These are phyloP conservation scores for Leishmania amazonensis DNA, from an alignment of 208 protist genomes.

Conservation along the genomic window DNA sequence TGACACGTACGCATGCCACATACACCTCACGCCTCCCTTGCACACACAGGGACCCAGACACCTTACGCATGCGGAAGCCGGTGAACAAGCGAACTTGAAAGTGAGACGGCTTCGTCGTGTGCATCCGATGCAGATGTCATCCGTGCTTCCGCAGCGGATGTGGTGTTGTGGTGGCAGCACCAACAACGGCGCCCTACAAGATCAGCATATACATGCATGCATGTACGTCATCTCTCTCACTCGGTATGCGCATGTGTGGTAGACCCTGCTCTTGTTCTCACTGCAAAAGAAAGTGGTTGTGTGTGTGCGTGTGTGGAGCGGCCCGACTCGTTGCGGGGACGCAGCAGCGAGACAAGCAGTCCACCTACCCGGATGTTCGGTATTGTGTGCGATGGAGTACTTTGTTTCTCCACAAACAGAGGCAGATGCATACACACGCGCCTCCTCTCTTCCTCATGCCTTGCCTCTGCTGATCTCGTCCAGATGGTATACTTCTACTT, in stretches of 20 bases:
- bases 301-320: neutral
- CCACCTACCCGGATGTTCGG: neutral
- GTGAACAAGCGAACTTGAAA: neutral
- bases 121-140: neutral
- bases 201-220: neutral
- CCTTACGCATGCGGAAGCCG: neutral
- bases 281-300: neutral
- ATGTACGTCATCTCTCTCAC: neutral
- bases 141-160: neutral
- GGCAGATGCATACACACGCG: neutral
- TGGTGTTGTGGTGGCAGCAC: neutral
- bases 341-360: neutral
- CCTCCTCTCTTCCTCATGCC: neutral
- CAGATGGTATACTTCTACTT: neutral
- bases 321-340: neutral
- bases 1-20: neutral
- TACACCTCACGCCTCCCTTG: neutral
- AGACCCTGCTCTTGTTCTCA: neutral
- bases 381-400: neutral
- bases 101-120: neutral
- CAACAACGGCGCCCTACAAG: neutral
- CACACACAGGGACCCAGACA: neutral
- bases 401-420: neutral
- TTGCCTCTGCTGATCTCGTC: neutral
- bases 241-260: neutral